Base-by-base conservation (phyloP, 257 asterid genomes). In the Echium plantagineum region DNA sequence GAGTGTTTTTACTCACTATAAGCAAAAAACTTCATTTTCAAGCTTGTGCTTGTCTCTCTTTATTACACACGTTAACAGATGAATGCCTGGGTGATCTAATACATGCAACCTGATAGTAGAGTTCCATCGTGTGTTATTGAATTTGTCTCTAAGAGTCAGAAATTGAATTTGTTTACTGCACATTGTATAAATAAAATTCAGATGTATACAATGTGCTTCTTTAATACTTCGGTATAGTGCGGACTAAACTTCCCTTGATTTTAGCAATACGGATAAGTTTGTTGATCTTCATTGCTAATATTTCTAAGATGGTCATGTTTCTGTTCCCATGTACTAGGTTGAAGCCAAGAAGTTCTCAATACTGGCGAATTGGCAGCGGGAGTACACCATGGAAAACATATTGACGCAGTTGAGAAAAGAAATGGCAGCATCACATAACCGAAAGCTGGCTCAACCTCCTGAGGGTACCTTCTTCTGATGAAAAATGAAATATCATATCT, bases 311-410 rank as follows among this genome's bases (percentile, higher is more conserved):
- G 49, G 49, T 13, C 49, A 2, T 12, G 49, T 42, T 42, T 13
- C 12, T 35, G 46, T 35, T 42, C 10, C 49, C 17, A 12, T 42
- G 5, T 13, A 10, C 49, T 42, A 73, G 78, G 68, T 73, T 52
- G 78, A 73, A 35, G 54, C 65, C 1, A 73, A 72, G 64, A 72
- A 72, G 64, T 72, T 72, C 22, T 31, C 59, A 2, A 60, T 72
- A 64, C 71, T 72, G 20, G 10, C 73, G 17, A 72, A 68, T 56
- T 72, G 77, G 74, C 77, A 67, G 67, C 52, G 74, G 18, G 68
- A 67, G 52, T 72, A 63, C 70, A 68, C 77, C 5, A 72, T 68
- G 74, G 77, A 72, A 64, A 70, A 63, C 67, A 68, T 72, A 55
- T 21, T 72, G 65, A 67, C 70, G 17, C 73, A 68, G 71, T 53